Evolutionary conservation across 2,329 filamentous ascomycete species (phyloP).

Genomic region (Cryphonectria naterciae): DNA sequence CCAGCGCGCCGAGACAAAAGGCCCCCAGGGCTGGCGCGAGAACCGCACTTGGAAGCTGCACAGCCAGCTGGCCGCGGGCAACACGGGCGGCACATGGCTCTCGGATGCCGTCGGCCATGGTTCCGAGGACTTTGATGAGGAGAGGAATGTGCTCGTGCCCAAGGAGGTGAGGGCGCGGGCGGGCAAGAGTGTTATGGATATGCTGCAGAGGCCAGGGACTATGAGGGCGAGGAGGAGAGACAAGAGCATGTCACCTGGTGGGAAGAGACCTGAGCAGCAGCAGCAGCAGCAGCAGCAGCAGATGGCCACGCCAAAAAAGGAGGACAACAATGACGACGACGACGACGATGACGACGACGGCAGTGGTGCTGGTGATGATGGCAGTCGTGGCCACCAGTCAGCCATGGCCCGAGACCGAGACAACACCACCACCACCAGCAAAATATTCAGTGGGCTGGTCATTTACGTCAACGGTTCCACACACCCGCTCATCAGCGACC

Average conservation of each 20-base stretch:
- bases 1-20: slow-evolving; percentile 73
- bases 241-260: slow-evolving; percentile 18
- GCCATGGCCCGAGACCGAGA: slow-evolving; percentile 41
- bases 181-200: slow-evolving; percentile 54
- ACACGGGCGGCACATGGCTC: slow-evolving; percentile 62
- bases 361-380: background rate
- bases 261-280: background rate
- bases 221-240: slow-evolving; percentile 38
- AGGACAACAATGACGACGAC: too few relatives aligned
- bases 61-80: slow-evolving; percentile 66
- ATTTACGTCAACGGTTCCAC: slow-evolving; percentile 91
- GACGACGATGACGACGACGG: background rate
- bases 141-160: slow-evolving; percentile 47
- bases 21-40: slow-evolving; percentile 70
- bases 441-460: slow-evolving; percentile 71
- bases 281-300: slow-evolving; percentile 11
- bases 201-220: slow-evolving; percentile 53
- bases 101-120: slow-evolving; percentile 69
- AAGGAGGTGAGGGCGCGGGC: slow-evolving; percentile 46
- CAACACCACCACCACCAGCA: slow-evolving; percentile 43
- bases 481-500: slow-evolving; percentile 78
- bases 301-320: slow-evolving; percentile 33
- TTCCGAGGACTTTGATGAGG: slow-evolving; percentile 57
- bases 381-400: slow-evolving; percentile 39
- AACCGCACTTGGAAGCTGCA: slow-evolving; percentile 71